phyloP scores from a whole-genome alignment of 2,329 filamentous ascomycete genomes.

The Epicoccum sorghinum region DNA sequence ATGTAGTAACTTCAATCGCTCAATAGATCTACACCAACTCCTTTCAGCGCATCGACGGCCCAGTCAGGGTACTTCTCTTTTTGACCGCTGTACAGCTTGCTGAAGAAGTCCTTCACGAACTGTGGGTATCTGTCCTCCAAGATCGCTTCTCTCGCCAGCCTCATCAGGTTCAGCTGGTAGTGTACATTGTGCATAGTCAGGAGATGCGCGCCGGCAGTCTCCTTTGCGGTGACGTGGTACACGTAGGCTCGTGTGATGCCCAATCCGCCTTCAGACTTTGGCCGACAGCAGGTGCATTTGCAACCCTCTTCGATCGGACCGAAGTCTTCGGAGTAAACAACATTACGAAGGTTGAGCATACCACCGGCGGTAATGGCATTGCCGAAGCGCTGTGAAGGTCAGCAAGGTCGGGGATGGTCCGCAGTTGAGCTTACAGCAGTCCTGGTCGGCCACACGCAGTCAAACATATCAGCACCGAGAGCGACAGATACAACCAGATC shows the following conservation, averaged over 20 bases:
- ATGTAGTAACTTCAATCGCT: constrained; percentile 15
- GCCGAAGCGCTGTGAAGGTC: constrained; percentile 71
- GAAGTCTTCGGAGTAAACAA: constrained; percentile 79
- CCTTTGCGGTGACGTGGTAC: constrained; percentile 89
- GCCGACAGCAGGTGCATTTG: constrained; percentile 76
- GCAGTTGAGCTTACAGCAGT: constrained; percentile 67
- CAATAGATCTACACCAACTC: constrained; percentile 69
- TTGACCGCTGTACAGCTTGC: constrained; percentile 67
- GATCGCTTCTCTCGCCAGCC: constrained; percentile 74
- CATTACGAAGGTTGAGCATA: constrained; percentile 82
- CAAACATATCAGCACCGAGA: constrained; percentile 97
- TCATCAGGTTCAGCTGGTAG: constrained; percentile 88
- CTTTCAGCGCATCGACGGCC: constrained; percentile 79
- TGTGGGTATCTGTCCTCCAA: constrained; percentile 79
- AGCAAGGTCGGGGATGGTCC: constrained; percentile 1
- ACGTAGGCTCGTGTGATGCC: constrained; percentile 88
- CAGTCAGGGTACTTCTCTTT: constrained; percentile 75
- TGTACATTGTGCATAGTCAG: constrained; percentile 96
- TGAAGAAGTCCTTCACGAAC: constrained; percentile 81
- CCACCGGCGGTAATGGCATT: constrained; percentile 86
- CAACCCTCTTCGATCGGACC: constrained; percentile 83
- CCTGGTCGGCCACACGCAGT: constrained; percentile 97
- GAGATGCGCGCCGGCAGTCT: constrained; percentile 86
- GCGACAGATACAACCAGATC: constrained; percentile 93
- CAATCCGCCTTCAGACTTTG: constrained; percentile 70